These are phyloP conservation scores for Ilex paraguariensis DNA, from an alignment of 305 asterid species.

Conservation along the genomic window DNA sequence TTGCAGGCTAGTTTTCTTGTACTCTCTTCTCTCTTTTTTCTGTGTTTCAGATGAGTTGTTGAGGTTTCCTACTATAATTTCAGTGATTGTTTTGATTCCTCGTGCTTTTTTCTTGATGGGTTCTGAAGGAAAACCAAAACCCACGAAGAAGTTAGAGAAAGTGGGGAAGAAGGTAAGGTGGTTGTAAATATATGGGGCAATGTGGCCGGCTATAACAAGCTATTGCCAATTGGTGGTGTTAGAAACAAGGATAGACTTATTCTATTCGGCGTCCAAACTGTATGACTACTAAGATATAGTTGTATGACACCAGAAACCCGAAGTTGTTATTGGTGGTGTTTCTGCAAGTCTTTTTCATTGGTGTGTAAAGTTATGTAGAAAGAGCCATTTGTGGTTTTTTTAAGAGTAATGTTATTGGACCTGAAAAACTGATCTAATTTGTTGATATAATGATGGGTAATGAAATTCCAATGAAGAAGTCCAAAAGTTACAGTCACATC, in stretches of 20 bases:
- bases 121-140: constrained; percentile 4
- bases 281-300: not conserved
- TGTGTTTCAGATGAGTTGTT: not conserved
- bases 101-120: not conserved
- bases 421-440: too few species aligned
- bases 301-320: not conserved
- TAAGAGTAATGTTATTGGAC: too few species aligned
- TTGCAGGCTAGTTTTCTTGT: not conserved
- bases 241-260: constrained; percentile 71
- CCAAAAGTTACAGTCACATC: too few species aligned
- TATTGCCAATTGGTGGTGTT: constrained; percentile 57
- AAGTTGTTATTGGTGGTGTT: not conserved
- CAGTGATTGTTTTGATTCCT: not conserved
- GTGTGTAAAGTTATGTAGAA: not conserved
- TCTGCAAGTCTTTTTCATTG: not conserved
- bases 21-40: not conserved
- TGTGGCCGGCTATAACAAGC: constrained; percentile 50
- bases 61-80: not conserved
- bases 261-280: constrained; percentile 51
- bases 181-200: constrained; percentile 22
- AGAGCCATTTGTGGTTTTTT: too few species aligned
- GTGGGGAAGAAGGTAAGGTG: constrained; percentile 1
- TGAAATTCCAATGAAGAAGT: too few species aligned
- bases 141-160: constrained; percentile 1
- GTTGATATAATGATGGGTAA: too few species aligned